These are phyloP conservation scores for Russula lepida DNA, from an alignment of 768 basidiomycete genomes.

Conservation along the genomic window DNA sequence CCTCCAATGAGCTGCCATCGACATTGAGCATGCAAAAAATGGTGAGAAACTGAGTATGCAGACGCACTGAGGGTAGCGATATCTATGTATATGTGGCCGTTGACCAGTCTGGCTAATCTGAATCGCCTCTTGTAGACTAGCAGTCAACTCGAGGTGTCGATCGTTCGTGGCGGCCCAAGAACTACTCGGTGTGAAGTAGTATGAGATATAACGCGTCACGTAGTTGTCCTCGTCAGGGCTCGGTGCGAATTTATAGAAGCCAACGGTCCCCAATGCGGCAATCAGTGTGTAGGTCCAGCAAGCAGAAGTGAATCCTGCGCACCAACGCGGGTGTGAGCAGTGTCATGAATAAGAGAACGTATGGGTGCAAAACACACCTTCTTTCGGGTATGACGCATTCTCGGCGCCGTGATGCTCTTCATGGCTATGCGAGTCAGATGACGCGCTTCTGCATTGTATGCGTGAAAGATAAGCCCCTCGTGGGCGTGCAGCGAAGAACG, in stretches of 20 bases:
- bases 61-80: slow-evolving; percentile 63
- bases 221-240: slow-evolving; percentile 50
- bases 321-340: not conserved
- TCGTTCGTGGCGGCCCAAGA: slow-evolving; percentile 50
- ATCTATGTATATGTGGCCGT: slow-evolving; percentile 46
- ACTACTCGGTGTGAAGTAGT: slow-evolving; percentile 45
- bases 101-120: slow-evolving; percentile 37
- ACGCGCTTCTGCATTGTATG: slow-evolving; percentile 25
- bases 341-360: not conserved
- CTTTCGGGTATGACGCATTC: slow-evolving; percentile 42
- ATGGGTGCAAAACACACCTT: slow-evolving; percentile 40
- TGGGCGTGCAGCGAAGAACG: slow-evolving; percentile 9
- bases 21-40: not conserved
- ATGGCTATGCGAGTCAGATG: slow-evolving; percentile 20
- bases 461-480: not conserved
- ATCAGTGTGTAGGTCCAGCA: slow-evolving; percentile 62
- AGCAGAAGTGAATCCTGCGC: slow-evolving; percentile 50
- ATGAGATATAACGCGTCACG: slow-evolving; percentile 56
- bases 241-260: slow-evolving; percentile 64
- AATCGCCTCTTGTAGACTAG: slow-evolving; percentile 36
- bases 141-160: slow-evolving; percentile 44
- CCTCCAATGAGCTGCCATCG: slow-evolving; percentile 6
- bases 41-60: not conserved
- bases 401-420: slow-evolving; percentile 37
- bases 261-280: slow-evolving; percentile 40